These are phyloP conservation scores for Leucaena leucocephala DNA, from an alignment of 306 rosid species.

Conservation along the genomic window DNA sequence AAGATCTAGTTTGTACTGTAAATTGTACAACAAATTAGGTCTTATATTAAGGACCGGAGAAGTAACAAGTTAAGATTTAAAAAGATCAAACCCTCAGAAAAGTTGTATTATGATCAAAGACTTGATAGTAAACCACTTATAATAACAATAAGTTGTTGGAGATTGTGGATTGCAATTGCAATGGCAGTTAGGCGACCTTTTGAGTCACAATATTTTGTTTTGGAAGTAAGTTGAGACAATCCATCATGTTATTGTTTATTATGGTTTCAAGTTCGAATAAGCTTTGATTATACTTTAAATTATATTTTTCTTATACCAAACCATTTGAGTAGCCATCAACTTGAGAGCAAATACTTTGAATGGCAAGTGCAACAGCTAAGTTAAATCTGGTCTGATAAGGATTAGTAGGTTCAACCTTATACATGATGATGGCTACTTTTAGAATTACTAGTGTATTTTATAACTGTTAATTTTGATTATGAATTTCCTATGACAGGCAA, in stretches of 20 bases:
- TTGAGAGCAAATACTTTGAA: background rate
- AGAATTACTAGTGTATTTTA: background rate
- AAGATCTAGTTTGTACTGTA: too few relatives aligned
- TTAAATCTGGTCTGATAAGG: background rate
- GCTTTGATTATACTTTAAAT: background rate
- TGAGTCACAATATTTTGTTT: background rate
- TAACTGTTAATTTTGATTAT: background rate
- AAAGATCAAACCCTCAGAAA: background rate
- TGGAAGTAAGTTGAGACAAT: background rate
- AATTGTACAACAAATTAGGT: too few relatives aligned
- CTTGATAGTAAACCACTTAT: background rate
- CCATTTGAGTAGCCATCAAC: background rate
- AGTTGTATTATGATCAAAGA: conserved; percentile 4
- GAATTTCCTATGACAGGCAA: background rate
- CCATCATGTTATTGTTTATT: background rate
- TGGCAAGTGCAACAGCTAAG: background rate
- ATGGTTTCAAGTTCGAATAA: background rate
- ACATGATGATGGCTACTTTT: background rate
- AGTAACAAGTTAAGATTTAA: background rate
- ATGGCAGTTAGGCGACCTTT: background rate
- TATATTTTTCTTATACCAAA: background rate
- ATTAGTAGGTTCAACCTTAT: background rate
- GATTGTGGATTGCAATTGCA: background rate
- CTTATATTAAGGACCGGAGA: too few relatives aligned
- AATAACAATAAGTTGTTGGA: conserved; percentile 4